These are phyloP conservation scores for Eragrostis curvula DNA, from an alignment of 176 grass and related monocot species.

Conservation along the genomic window DNA sequence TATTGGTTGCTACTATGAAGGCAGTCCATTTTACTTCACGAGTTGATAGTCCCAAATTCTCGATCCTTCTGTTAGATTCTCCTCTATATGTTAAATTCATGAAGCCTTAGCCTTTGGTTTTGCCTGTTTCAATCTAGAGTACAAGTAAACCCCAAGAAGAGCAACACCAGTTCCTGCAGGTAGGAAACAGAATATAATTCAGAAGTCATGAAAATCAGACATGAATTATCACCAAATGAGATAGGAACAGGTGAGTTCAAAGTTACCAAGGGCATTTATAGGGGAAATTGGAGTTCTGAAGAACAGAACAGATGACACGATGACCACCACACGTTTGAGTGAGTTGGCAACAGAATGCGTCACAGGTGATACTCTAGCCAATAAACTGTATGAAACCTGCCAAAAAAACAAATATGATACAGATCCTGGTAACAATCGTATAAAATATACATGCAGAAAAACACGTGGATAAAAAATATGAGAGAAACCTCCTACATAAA, in stretches of 20 bases:
- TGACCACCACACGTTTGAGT: conserved; percentile 83
- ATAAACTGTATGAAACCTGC: conserved; percentile 86
- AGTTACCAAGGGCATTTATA: conserved; percentile 77
- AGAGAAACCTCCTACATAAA: background rate
- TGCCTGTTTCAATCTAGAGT: conserved; percentile 52
- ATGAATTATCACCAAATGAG: conserved; percentile 1
- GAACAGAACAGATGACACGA: conserved; percentile 73
- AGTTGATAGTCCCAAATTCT: conserved; percentile 8
- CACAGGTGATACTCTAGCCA: conserved; percentile 78
- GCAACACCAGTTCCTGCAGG: conserved; percentile 62
- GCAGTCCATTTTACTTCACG: conserved; percentile 24
- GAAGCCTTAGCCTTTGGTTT: conserved; percentile 44
- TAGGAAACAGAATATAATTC: conserved; percentile 9
- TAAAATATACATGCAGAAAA: background rate
- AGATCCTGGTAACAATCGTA: background rate
- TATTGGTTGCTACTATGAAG: conserved; percentile 29
- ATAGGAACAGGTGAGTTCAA: background rate
- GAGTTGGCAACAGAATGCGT: conserved; percentile 86
- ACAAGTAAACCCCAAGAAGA: conserved; percentile 64
- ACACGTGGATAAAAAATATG: no score
- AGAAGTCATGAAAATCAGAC: conserved; percentile 7
- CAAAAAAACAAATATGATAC: conserved; percentile 22
- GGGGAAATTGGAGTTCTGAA: conserved; percentile 81
- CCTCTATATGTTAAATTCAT: no score
- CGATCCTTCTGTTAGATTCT: conserved; percentile 19